Evolutionary conservation across 139 green algal genomes (phyloP).

Genomic region (Micractinium sp.): DNA sequence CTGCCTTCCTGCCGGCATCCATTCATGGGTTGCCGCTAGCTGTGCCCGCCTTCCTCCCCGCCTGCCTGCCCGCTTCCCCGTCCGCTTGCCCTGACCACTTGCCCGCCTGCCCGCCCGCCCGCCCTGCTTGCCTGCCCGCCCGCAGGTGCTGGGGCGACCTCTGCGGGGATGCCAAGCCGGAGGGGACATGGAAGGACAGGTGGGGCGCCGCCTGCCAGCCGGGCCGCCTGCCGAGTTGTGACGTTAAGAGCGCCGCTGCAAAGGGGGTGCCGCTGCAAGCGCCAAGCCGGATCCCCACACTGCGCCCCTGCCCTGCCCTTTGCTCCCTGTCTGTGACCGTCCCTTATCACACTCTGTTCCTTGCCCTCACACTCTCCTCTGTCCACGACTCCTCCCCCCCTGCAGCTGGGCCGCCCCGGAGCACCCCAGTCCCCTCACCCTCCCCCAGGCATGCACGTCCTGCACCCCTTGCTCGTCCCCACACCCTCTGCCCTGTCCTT

Average conservation of each 20-base stretch:
- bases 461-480: not conserved
- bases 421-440: too few relatives aligned
- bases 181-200: slow-evolving; percentile 69
- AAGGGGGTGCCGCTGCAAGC: not conserved
- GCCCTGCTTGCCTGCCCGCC: not conserved
- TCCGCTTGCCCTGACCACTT: too few relatives aligned
- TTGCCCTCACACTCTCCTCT: not conserved
- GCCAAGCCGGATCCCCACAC: too few relatives aligned
- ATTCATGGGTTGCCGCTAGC: not conserved
- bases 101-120: too few relatives aligned
- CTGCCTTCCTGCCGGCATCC: too few relatives aligned
- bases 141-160: slow-evolving; percentile 64
- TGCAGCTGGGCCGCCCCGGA: slow-evolving; percentile 68
- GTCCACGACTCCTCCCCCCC: too few relatives aligned
- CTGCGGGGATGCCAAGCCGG: slow-evolving; percentile 47
- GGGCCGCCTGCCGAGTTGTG: not conserved
- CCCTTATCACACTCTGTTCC: not conserved
- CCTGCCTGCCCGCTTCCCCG: not conserved
- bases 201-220: not conserved
- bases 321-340: not conserved
- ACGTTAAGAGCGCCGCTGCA: not conserved
- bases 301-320: too few relatives aligned
- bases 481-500: not conserved
- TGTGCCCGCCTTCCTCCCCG: not conserved
- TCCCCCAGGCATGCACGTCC: too few relatives aligned